A percentile compares a stretch with the other conserved stretches of the same genome.
phyloP scores from a whole-genome alignment of 2,329 filamentous ascomycete species.

The Calonectria pteridis region DNA sequence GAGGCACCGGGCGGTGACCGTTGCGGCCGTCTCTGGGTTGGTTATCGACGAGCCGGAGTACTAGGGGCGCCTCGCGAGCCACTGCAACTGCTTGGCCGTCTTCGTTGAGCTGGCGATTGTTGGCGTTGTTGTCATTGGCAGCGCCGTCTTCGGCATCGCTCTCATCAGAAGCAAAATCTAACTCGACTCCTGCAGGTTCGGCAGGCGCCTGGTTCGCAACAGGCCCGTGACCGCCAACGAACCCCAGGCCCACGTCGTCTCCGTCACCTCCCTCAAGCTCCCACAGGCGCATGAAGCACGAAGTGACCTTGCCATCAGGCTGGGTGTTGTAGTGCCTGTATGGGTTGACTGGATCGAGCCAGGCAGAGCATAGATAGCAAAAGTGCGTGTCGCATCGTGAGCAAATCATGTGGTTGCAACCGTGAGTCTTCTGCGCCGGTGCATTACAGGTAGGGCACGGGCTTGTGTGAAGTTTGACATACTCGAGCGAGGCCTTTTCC shows the following conservation, averaged over 20 bases:
- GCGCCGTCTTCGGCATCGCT: conserved; percentile 49
- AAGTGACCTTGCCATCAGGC: conserved; percentile 63
- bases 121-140: conserved; percentile 33
- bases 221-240: conserved; percentile 53
- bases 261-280: conserved; percentile 87
- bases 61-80: conserved; percentile 68
- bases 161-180: conserved; percentile 34
- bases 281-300: conserved; percentile 90
- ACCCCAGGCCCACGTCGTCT: conserved; percentile 61
- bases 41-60: conserved; percentile 64
- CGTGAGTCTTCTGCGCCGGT: conserved; percentile 89
- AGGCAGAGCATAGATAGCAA: conserved; percentile 93
- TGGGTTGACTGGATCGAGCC: conserved; percentile 84
- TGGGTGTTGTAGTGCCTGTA: conserved; percentile 88
- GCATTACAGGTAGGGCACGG: conserved; percentile 90
- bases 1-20: conserved; percentile 41
- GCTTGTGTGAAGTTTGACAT: conserved; percentile 83
- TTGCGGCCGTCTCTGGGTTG: conserved; percentile 46
- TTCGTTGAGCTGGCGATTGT: conserved; percentile 43
- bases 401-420: conserved; percentile 98
- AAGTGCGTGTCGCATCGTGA: conserved; percentile 92
- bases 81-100: conserved; percentile 55
- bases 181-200: conserved; percentile 35
- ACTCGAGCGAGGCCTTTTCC: conserved; percentile 88
- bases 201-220: conserved; percentile 29